Evolutionary conservation across 495 filamentous ascomycete genomes (phyloP), one percentile per base, ranked within the genome.

Genomic region (Trichoderma gamsii): DNA sequence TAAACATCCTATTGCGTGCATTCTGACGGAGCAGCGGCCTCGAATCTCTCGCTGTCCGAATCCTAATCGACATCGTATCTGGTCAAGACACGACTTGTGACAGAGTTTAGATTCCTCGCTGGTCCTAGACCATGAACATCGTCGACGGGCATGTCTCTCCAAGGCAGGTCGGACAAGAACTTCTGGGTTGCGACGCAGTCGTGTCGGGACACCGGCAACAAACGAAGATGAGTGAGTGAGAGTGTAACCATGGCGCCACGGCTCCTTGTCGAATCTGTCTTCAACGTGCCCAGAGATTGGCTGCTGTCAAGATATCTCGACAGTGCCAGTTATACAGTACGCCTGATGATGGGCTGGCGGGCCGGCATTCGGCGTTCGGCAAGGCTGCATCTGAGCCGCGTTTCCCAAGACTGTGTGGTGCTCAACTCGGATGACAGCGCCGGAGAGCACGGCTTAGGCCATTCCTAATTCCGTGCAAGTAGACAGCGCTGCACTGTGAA

Each of bases 341-440:
- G 56, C 13, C 12, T 16, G 8, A 18, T 59, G 0, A 25, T 12
- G 11, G 51, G n/a, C 56, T 25, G 56, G 25, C 29, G 12, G 25
- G 13, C 56, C 56, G 56, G 56, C 56, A 61, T 61, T 61, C 56
- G 56, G 56, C 56, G 35, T 61, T 61, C 56, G 56, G 56, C n/a
- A 61, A 61, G 56, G 27, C 56, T 61, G 25, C 23, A 15, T 16
- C 25, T 61, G 35, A 29, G 23, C 56, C 56, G 56, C 3, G 35
- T 32, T 61, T 61, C 25, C 4, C 44, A 9, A 21, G 49, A 18
- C n/a, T 52, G 49, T 16, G 15, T 2, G 27, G 15, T 4, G 25
- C 52, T 27, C 56, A 15, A 32, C 25, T 61, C 27, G 7, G 56
- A 32, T 61, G 56, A 11, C 29, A 13, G 25, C 11, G n/a, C 56